A percentile compares a stretch with the other conserved stretches of the same genome.
Evolutionary conservation across 495 filamentous ascomycete genomes (phyloP).

Genomic region (Xylaria curta): DNA sequence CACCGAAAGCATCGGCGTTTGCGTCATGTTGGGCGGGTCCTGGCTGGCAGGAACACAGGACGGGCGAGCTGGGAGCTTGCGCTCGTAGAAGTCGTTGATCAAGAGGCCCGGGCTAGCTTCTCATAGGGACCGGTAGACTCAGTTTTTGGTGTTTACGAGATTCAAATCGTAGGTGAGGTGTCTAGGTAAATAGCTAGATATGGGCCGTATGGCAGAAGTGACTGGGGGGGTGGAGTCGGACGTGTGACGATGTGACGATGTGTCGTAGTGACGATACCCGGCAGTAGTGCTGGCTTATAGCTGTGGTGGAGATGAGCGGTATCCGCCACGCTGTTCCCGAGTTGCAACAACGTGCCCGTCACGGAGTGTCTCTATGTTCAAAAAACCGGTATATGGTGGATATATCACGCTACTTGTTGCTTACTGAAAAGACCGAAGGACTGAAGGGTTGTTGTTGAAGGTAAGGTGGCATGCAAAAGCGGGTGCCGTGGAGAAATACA

Average conservation of each 20-base stretch:
- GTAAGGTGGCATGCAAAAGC: conserved; percentile 21
- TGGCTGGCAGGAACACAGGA: conserved; percentile 16
- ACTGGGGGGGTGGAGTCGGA: conserved; percentile 17
- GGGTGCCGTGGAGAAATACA: conserved; percentile 20
- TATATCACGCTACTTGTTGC: not conserved
- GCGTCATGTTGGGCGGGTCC: conserved; percentile 62
- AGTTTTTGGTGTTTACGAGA: not conserved
- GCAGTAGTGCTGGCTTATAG: not conserved
- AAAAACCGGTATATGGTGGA: not conserved
- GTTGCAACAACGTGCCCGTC: not conserved
- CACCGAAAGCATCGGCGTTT: conserved; percentile 90
- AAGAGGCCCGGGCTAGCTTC: conserved; percentile 6
- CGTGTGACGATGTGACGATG: conserved; percentile 26
- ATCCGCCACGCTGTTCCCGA: conserved; percentile 14
- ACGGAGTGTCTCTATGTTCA: not conserved
- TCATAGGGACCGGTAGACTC: conserved; percentile 11
- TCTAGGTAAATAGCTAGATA: not conserved
- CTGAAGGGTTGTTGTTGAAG: not conserved
- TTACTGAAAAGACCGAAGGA: not conserved
- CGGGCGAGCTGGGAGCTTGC: conserved; percentile 16
- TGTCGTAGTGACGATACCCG: conserved; percentile 11
- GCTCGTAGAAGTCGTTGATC: conserved; percentile 13
- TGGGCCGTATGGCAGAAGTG: not conserved
- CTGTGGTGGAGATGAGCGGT: conserved; percentile 1
- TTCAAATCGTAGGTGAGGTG: conserved; percentile 19